Evolutionary conservation across 208 protist species (phyloP), one percentile per base, ranked within the genome.

Genomic region (Trypanosoma rangeli): DNA sequence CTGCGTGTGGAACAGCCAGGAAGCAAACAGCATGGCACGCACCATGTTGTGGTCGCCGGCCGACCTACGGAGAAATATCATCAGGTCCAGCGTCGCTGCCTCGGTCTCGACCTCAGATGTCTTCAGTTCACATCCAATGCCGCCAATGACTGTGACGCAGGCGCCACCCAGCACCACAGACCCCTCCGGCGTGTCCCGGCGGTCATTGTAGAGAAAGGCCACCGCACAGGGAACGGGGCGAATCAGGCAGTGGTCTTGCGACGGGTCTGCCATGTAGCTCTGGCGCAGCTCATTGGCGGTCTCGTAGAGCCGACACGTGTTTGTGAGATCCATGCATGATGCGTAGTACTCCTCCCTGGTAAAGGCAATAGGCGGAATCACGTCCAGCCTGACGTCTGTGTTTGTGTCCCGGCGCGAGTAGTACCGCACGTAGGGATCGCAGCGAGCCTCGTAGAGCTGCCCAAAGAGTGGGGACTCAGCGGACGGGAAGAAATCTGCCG

Each of bases 11-110:
- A 86, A 89, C 8, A 80, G 66, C 68, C 85, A 86, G 8, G 82
- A 65, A 0, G 86, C 81, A 29, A 86, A 74, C 42, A 89, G 66
- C 61, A 84, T 72, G 28, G 85, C 84, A 57, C 76, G 81, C 12
- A 75, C 73, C 80, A 87, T 84, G 70, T 92, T 89, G 73, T 89
- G 86, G 59, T 92, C 86, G 20, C 86, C 86, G 0, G 84, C 86
- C 18, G 83, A 87, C 74, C 87, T 89, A 22, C 77, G 82, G 50
- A 92, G 80, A 63, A 89, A 80, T 54, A 87, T 86, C n/a, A 60
- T 76, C 46, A 88, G 54, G 15, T 81, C 53, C 33, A 86, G 50
- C 60, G 20, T 29, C 69, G n/a, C 18, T 35, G 22, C 26, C 53
- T 52, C 24, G 0, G 50, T 46, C 59, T 35, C 18, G 22, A 7